phyloP scores from a whole-genome alignment of 441 rosid genomes.

The Pelargonium cotyledonis region DNA sequence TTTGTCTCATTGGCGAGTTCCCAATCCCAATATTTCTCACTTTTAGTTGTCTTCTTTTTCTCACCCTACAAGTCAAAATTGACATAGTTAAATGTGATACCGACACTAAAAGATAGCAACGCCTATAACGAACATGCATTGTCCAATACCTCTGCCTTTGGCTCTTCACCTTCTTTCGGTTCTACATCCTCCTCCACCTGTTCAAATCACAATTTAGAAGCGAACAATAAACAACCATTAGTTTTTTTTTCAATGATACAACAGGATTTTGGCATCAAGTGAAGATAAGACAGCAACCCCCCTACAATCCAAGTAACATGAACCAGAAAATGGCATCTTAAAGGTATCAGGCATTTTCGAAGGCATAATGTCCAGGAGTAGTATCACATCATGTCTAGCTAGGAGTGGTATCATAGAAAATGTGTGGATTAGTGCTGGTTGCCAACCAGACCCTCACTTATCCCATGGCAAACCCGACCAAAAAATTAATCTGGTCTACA shows the following conservation, averaged over 20 bases:
- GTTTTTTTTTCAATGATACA: neutral
- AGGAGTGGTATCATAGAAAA: too few relatives aligned
- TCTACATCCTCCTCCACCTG: slow-evolving; percentile 92
- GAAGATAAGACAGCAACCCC: too few relatives aligned
- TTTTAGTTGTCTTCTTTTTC: slow-evolving; percentile 61
- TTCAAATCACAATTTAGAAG: slow-evolving; percentile 11
- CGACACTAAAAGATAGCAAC: slow-evolving; percentile 5
- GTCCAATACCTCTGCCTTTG: slow-evolving; percentile 53
- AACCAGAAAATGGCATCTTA: too few relatives aligned
- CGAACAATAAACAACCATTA: too few relatives aligned
- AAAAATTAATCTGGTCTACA: too few relatives aligned
- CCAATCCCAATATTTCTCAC: slow-evolving; percentile 98
- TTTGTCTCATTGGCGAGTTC: slow-evolving; percentile 92
- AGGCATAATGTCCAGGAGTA: too few relatives aligned
- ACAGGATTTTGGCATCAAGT: too few relatives aligned
- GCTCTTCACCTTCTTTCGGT: slow-evolving; percentile 75
- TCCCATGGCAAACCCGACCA: too few relatives aligned
- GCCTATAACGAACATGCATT: neutral
- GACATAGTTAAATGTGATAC: slow-evolving; percentile 10
- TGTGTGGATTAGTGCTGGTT: too few relatives aligned
- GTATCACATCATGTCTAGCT: too few relatives aligned
- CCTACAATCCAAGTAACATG: neutral
- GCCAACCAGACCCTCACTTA: too few relatives aligned
- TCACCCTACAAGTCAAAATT: slow-evolving; percentile 47
- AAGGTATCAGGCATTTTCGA: too few relatives aligned